Percentiles rank a stretch among this genome's conserved stretches.
phyloP scores from a whole-genome alignment of 2,329 filamentous ascomycete species.

The Epichloe gansuensis region DNA sequence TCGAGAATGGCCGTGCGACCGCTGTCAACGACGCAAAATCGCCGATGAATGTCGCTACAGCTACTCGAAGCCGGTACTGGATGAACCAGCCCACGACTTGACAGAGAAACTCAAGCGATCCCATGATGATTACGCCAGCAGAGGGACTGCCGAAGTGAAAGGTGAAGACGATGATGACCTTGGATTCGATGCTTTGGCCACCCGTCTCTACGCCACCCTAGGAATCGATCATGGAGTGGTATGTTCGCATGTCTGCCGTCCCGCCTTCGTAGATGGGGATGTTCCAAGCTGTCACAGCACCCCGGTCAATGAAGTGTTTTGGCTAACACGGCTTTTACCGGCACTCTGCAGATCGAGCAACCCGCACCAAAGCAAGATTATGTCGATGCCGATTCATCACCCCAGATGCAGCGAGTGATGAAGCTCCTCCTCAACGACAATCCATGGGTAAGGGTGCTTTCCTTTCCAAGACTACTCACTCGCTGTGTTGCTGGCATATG shows the following conservation, averaged over 20 bases:
- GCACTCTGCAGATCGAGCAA: conserved; percentile 7
- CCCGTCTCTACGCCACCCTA: conserved; percentile 12
- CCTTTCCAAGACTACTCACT: background rate
- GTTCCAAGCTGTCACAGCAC: too few relatives aligned
- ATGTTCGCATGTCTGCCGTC: background rate
- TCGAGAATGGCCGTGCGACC: conserved; percentile 21
- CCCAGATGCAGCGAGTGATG: conserved; percentile 14
- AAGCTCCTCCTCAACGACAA: conserved; percentile 12
- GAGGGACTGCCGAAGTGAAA: conserved; percentile 1
- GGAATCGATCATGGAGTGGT: conserved; percentile 10
- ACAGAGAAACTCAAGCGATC: conserved; percentile 3
- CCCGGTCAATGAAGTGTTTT: background rate
- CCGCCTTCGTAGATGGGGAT: background rate
- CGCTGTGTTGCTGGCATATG: background rate
- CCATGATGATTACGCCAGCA: conserved; percentile 1
- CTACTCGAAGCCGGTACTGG: conserved; percentile 5
- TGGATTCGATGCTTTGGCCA: conserved; percentile 12
- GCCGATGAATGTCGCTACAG: conserved; percentile 18
- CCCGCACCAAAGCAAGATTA: conserved; percentile 9
- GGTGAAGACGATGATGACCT: conserved; percentile 2
- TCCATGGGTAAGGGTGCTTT: conserved; percentile 14
- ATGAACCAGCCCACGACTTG: conserved; percentile 1
- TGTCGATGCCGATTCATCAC: conserved; percentile 10
- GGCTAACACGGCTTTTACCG: background rate
- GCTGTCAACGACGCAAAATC: conserved; percentile 20